Percentiles rank a stretch among this genome's conserved stretches.
Evolutionary conservation across 352 stramenopile genomes (phyloP).

Genomic region (Phytophthora pini): DNA sequence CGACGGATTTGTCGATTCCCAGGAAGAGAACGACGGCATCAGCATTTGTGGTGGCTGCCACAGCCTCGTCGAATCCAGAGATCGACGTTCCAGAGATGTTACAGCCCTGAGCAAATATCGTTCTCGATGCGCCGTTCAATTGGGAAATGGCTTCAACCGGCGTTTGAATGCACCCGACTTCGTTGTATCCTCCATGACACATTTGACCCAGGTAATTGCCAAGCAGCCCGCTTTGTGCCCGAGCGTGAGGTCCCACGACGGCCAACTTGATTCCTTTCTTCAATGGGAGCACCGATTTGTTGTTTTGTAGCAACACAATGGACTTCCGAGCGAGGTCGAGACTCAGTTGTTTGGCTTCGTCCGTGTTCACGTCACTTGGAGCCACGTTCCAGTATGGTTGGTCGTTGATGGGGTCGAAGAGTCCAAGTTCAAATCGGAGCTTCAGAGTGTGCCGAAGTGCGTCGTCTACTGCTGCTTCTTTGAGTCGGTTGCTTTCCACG

Average conservation of each 20-base stretch:
- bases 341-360: conserved; percentile 53
- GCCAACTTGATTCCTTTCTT: conserved; percentile 41
- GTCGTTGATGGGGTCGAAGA: conserved; percentile 50
- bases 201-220: conserved; percentile 86
- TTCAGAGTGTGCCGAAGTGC: conserved; percentile 63
- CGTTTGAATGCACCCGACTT: conserved; percentile 57
- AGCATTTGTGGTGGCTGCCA: conserved; percentile 32
- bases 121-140: conserved; percentile 39
- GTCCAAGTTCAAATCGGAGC: conserved; percentile 88
- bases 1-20: conserved; percentile 75
- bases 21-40: conserved; percentile 72
- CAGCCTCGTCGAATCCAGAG: conserved; percentile 45
- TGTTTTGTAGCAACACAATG: conserved; percentile 93
- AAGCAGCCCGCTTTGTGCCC: conserved; percentile 49
- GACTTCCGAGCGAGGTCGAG: conserved; percentile 72
- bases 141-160: conserved; percentile 58
- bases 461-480: conserved; percentile 56
- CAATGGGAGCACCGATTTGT: conserved; percentile 61
- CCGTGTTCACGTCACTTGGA: conserved; percentile 66
- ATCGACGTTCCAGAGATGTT: conserved; percentile 56
- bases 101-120: conserved; percentile 33
- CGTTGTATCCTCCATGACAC: conserved; percentile 58
- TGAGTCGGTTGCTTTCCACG: conserved; percentile 47
- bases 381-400: conserved; percentile 72
- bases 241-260: conserved; percentile 77